Evolutionary conservation across 768 basidiomycete species (phyloP), one percentile per base, ranked within the genome.

Genomic region (Punctularia strigosozonata): DNA sequence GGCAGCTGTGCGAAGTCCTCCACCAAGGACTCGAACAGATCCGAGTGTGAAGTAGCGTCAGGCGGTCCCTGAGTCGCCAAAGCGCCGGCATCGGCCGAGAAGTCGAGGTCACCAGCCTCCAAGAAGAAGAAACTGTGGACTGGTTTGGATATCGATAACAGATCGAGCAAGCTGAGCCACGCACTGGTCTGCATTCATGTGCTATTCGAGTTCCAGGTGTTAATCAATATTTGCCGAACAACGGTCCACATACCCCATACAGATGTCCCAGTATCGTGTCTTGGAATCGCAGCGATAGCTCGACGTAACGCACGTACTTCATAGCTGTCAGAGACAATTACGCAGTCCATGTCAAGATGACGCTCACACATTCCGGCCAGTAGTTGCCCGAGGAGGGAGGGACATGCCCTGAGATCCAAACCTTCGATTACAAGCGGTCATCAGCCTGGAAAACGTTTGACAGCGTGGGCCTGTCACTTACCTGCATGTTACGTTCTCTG

Each of bases 221-320:
- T 38, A 23, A 39, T 10, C 20, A 36, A 4, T 38, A 18, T 4
- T 23, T 35, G 39, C 33, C n/a, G n/a, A n/a, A 13, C 8, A 34
- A 10, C 13, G 19, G 10, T 10, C 8, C 12, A 62, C 80, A 57
- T 62, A 85, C 86, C 55, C 83, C 88, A 46, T 68, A 91, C 23
- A 91, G 59, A 59, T 88, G 85, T 2, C 88, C 89, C 25, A 92
- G 63, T 46, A 92, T 81, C 6, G 84, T 87, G 52, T 90, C 88
- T 53, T 90, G 88, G 58, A 72, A 92, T 42, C 81, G 64, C 43
- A 92, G 62, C n/a, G 81, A 68, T 36, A 92, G 58, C 55, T 87
- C 79, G 28, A 68, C 68, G 50, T 82, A 84, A 25, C 77, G 77
- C 43, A 73, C 67, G 53, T 78, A 81, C 71, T 65, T 48, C 34